Evolutionary conservation across 176 grass and related monocot genomes (phyloP).

Genomic region (Luzula sylvatica): DNA sequence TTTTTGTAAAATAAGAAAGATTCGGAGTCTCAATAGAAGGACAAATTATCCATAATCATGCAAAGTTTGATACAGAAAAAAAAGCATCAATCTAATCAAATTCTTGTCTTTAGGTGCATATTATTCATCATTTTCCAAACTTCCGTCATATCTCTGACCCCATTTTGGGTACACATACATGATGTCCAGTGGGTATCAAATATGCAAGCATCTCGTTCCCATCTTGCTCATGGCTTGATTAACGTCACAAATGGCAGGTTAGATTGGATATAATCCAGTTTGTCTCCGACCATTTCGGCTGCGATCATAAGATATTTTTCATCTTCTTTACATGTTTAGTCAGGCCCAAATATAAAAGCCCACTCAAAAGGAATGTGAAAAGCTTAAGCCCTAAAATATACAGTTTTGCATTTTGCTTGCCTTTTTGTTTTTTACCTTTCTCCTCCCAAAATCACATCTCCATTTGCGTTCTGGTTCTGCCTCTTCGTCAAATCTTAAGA

Average conservation of each 20-base stretch:
- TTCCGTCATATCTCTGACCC: constrained; percentile 14
- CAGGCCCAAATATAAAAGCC: no score
- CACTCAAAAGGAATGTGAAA: no score
- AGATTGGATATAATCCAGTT: no score
- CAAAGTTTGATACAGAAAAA: not conserved
- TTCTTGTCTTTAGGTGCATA: constrained; percentile 14
- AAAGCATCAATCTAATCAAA: constrained; percentile 7
- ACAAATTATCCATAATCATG: not conserved
- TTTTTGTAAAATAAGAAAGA: not conserved
- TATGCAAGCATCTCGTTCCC: constrained; percentile 9
- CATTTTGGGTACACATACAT: not conserved
- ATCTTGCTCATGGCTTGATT: constrained; percentile 5
- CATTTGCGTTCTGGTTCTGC: constrained; percentile 3
- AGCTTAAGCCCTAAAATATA: no score
- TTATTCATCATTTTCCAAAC: constrained; percentile 7
- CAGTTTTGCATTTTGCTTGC: no score
- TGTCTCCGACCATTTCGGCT: no score
- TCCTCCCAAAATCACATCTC: constrained; percentile 29
- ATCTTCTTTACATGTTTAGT: no score
- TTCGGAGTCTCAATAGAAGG: constrained; percentile 1
- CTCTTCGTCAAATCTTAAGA: constrained; percentile 1
- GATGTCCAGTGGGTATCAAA: not conserved
- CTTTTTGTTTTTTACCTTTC: constrained; percentile 10
- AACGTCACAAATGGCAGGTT: no score
- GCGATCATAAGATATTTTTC: no score